Conservation (phyloP, 2,329 filamentous ascomycete species). For the Fusarium sp. region DNA sequence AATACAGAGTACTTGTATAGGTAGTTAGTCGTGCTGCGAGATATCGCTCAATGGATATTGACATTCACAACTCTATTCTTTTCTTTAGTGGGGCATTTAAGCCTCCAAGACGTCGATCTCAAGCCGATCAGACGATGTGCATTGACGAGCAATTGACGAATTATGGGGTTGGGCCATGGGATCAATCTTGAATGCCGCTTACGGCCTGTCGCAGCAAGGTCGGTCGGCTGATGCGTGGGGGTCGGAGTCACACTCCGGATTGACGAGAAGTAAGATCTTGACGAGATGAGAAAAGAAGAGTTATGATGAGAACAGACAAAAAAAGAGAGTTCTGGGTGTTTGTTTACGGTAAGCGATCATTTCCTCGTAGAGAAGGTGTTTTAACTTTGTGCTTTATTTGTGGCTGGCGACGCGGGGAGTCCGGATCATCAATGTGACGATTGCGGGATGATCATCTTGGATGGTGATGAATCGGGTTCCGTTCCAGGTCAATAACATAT, state of each 20-base stretch:
- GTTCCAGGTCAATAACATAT: background rate
- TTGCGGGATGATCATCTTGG: background rate
- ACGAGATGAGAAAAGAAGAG: background rate
- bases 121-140: background rate
- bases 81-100: background rate
- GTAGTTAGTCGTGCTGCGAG: background rate
- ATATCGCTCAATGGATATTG: background rate
- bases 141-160: background rate
- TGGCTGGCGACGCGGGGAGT: conserved; percentile 1
- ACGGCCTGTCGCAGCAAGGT: background rate
- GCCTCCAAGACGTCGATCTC: background rate
- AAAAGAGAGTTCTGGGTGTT: background rate
- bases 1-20: background rate
- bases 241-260: background rate
- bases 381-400: background rate
- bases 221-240: conserved; percentile 1
- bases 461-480: background rate
- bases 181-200: background rate
- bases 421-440: background rate
- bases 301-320: background rate
- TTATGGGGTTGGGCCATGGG: background rate
- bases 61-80: background rate
- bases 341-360: background rate
- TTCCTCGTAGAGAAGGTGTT: background rate
- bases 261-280: background rate